Conservation (phyloP, 1,139 yeast genomes). For the Candida frijolesensis region DNA sequence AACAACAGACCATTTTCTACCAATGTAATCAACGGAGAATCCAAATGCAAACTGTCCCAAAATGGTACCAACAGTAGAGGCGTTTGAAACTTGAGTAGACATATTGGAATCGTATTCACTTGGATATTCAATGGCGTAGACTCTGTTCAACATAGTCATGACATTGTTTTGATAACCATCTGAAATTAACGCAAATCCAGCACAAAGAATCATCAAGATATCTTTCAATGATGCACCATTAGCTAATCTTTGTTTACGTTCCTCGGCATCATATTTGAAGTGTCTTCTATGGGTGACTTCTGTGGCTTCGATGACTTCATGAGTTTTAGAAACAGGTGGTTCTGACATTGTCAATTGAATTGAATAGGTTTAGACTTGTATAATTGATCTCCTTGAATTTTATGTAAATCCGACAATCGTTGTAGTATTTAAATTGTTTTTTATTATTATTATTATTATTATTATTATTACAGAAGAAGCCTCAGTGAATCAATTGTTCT, state of each 20-base stretch:
- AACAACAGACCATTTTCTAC: slow-evolving; percentile 50
- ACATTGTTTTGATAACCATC: slow-evolving; percentile 58
- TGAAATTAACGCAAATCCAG: slow-evolving; percentile 54
- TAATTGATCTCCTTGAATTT: no score
- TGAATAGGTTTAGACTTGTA: no score
- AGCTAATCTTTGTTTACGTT: slow-evolving; percentile 32
- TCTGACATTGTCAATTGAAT: slow-evolving; percentile 5
- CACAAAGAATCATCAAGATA: slow-evolving; percentile 39
- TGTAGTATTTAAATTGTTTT: no score
- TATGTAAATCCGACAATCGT: no score
- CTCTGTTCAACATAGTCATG: slow-evolving; percentile 47
- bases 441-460: no score
- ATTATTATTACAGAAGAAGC: no score
- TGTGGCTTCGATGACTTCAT: slow-evolving; percentile 11
- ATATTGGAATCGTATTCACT: slow-evolving; percentile 33
- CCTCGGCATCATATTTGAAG: slow-evolving; percentile 37
- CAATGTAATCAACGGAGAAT: slow-evolving; percentile 45
- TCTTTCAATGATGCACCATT: slow-evolving; percentile 33
- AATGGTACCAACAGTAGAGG: slow-evolving; percentile 52
- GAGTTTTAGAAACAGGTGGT: slow-evolving; percentile 1
- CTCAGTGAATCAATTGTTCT: no score
- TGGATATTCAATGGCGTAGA: slow-evolving; percentile 35
- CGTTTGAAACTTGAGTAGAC: slow-evolving; percentile 53
- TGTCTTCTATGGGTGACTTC: slow-evolving; percentile 13
- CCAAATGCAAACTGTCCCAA: slow-evolving; percentile 52